Evolutionary conservation across 2,329 filamentous ascomycete species (phyloP), one percentile per base, ranked within the genome.

Genomic region (Didymella exigua): DNA sequence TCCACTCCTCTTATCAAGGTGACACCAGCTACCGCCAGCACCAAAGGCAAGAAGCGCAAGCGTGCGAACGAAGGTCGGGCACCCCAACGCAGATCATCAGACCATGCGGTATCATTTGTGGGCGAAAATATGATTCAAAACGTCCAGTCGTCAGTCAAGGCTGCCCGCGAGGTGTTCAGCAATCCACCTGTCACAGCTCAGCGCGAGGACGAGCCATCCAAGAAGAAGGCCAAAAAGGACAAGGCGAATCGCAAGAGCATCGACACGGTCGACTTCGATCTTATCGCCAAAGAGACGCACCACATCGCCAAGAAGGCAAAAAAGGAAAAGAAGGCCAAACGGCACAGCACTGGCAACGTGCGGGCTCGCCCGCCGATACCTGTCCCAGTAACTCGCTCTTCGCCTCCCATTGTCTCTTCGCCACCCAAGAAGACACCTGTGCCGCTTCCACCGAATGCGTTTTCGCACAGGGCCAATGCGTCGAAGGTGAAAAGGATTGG

Each of bases 31-130:
- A 53, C 52, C 13, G 16, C 26, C 16, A 56, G 47, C 16, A 44
- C 49, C 10, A 44, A 50, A 23, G 41, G 38, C 14, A 58, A 61
- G 47, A 68, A 68, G 53, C 59, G 62, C 30, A 67, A 68, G 47
- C 54, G 60, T 42, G 49, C 54, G 31, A 56, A 40, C n/a, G 33
- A 43, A 16, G 42, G 24, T 5, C 29, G 5, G 31, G 46, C 10
- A 19, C 23, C 7, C 6, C 13, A 34, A 26, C 36, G 16, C 6
- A 46, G 30, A 31, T 13, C 26, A 7, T 6, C 21, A 7, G 23
- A 21, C 29, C 29, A 29, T 10, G 27, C 21, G 21, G 26, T 37
- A 6, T 49, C 48, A 8, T n/a, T 53, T 14, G 49, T 63, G 9
- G 52, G 52, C 2, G 31, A 30, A 3, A 27, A 49, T 7, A 61